These are phyloP conservation scores for Haematococcus sp. DNA, from an alignment of 139 green algal species.

Conservation along the genomic window DNA sequence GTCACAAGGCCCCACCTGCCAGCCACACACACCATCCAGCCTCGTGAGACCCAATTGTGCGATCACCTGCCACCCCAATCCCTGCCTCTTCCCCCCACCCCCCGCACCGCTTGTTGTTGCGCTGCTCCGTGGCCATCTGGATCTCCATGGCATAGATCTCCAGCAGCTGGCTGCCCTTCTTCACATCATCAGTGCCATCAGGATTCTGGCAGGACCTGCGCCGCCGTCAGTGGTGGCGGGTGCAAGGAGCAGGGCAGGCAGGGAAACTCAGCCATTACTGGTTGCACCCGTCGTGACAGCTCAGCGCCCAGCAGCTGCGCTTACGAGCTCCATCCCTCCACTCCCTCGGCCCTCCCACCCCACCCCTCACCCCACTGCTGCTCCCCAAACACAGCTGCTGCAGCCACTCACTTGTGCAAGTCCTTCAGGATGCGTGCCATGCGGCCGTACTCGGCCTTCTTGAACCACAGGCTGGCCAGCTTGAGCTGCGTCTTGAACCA, in stretches of 20 bases:
- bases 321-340: neutral
- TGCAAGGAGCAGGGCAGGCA: too few species aligned
- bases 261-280: too few species aligned
- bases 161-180: constrained; percentile 98
- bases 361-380: constrained; percentile 7
- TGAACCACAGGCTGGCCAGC: constrained; percentile 90
- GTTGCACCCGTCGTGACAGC: too few species aligned
- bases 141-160: constrained; percentile 98
- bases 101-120: constrained; percentile 64
- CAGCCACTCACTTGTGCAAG: constrained; percentile 85
- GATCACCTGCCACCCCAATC: too few species aligned
- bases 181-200: constrained; percentile 89
- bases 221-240: too few species aligned
- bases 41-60: too few species aligned
- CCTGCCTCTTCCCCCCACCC: too few species aligned
- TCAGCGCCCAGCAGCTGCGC: too few species aligned
- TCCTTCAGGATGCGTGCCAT: constrained; percentile 80
- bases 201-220: constrained; percentile 81
- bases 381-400: too few species aligned
- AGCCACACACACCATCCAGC: too few species aligned
- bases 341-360: neutral
- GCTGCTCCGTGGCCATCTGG: constrained; percentile 86
- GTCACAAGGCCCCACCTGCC: too few species aligned
- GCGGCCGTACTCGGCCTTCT: constrained; percentile 69
- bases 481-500: constrained; percentile 99